Percentiles rank a stretch among this genome's conserved stretches.
Conservation (phyloP, 768 basidiomycete species). For the Pulveroboletus sp. region DNA sequence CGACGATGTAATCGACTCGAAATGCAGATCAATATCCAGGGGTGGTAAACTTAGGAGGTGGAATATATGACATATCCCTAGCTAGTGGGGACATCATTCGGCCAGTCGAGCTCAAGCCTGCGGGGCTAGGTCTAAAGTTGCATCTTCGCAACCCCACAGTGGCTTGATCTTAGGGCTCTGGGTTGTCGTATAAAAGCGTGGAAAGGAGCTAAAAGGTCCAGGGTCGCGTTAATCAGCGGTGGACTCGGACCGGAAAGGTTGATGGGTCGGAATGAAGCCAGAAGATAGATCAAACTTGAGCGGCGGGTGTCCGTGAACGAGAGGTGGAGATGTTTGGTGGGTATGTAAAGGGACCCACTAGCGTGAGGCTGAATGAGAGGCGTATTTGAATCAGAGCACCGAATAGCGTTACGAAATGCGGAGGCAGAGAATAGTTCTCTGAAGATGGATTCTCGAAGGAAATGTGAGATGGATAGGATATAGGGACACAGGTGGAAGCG, state of each 20-base stretch:
- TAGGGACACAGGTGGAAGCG: background rate
- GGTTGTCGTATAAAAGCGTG: constrained; percentile 2
- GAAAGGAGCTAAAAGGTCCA: constrained; percentile 4
- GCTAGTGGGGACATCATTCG: background rate
- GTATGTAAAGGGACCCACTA: background rate
- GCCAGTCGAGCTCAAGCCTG: background rate
- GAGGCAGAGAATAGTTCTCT: background rate
- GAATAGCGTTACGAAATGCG: background rate
- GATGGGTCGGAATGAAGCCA: background rate
- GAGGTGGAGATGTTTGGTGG: background rate
- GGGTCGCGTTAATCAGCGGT: background rate
- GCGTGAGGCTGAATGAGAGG: background rate
- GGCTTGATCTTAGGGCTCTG: constrained; percentile 7
- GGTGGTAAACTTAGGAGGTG: constrained; percentile 7
- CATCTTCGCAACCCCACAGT: constrained; percentile 6
- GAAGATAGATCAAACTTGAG: too few species aligned
- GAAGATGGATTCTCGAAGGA: background rate
- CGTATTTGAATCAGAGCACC: background rate
- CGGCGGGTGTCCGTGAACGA: background rate
- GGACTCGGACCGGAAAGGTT: background rate
- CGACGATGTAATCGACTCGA: background rate
- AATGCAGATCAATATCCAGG: background rate
- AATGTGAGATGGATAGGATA: background rate
- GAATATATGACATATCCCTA: background rate
- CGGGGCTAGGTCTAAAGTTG: constrained; percentile 4